A percentile compares a stretch with the other conserved stretches of the same genome.
Evolutionary conservation across 2,329 filamentous ascomycete species (phyloP).

Genomic region (Neopestalotiopsis rosae): DNA sequence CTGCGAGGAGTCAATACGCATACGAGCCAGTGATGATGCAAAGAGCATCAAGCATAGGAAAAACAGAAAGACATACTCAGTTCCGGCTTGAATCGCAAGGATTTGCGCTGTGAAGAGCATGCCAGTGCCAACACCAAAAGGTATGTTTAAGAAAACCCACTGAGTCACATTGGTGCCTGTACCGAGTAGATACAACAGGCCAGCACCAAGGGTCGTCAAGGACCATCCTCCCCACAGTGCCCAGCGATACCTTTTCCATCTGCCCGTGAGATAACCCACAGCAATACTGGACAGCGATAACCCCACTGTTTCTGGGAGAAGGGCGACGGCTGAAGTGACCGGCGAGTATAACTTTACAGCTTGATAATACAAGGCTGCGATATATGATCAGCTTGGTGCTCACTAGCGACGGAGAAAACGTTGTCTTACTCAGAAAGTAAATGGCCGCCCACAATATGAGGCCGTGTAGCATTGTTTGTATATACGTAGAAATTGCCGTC

Average conservation of each 20-base stretch:
- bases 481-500: constrained; percentile 23
- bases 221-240: constrained; percentile 27
- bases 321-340: constrained; percentile 59
- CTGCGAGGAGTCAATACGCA: background rate
- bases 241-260: constrained; percentile 23
- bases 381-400: constrained; percentile 17
- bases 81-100: constrained; percentile 67
- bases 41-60: background rate
- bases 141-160: constrained; percentile 67
- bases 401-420: background rate
- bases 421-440: constrained; percentile 37
- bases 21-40: too few species aligned
- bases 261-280: constrained; percentile 55
- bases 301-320: constrained; percentile 66
- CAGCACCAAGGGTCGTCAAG: constrained; percentile 62
- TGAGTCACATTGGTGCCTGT: constrained; percentile 52
- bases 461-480: constrained; percentile 25
- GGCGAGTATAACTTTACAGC: constrained; percentile 59
- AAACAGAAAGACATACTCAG: constrained; percentile 30
- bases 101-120: constrained; percentile 69
- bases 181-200: constrained; percentile 55
- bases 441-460: constrained; percentile 23
- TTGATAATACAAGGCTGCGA: constrained; percentile 51
- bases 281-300: constrained; percentile 65
- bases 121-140: constrained; percentile 66